Percentiles rank a stretch among this genome's conserved stretches.
phyloP scores from a whole-genome alignment of 306 rosid genomes.

The Rubus parviflorus region DNA sequence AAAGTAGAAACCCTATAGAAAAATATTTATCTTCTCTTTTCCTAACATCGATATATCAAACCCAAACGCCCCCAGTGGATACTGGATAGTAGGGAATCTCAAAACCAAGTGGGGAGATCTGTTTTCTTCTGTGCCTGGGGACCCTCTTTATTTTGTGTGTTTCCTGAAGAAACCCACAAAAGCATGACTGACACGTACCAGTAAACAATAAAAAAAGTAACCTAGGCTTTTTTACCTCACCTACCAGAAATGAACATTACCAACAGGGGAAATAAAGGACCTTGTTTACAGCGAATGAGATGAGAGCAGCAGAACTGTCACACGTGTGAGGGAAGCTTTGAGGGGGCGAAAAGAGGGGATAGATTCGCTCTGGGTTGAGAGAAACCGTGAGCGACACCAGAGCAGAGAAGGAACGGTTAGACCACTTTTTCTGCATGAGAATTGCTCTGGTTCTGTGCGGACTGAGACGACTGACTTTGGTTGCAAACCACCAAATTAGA shows the following conservation, averaged over 20 bases:
- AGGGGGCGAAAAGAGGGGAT: not conserved
- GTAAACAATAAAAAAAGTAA: not conserved
- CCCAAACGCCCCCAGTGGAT: not conserved
- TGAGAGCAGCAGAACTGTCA: not conserved
- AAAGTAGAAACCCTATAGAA: not conserved
- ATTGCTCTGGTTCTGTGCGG: not conserved
- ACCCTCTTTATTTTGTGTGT: not conserved
- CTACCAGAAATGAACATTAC: not conserved
- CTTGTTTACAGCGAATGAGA: not conserved
- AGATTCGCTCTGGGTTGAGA: not conserved
- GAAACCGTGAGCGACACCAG: slow-evolving; percentile 20
- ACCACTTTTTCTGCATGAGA: not conserved
- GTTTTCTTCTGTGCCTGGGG: not conserved
- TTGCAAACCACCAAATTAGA: not conserved
- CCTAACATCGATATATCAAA: not conserved
- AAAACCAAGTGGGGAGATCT: not conserved
- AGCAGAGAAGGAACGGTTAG: not conserved
- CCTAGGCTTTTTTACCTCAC: not conserved
- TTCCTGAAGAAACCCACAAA: not conserved
- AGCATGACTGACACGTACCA: not conserved
- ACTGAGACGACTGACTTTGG: not conserved
- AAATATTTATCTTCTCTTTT: not conserved
- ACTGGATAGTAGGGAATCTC: not conserved
- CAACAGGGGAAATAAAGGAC: not conserved
- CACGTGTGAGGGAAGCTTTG: not conserved